phyloP scores from a whole-genome alignment of 805 yeast species.

The Starmera caribaea region DNA sequence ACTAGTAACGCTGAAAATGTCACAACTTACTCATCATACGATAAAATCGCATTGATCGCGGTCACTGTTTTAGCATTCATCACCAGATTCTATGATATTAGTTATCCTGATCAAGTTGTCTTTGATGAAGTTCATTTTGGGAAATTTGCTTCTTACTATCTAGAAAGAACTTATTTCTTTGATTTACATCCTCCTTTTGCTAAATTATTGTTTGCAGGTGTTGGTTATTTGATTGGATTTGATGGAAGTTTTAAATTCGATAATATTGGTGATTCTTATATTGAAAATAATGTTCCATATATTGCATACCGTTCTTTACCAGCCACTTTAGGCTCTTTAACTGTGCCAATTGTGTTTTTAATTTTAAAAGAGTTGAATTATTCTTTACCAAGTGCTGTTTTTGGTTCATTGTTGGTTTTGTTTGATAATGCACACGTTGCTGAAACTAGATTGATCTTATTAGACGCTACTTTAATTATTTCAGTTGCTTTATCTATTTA shows the following conservation, averaged over 20 bases:
- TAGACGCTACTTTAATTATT: slow-evolving; percentile 83
- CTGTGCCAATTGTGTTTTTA: slow-evolving; percentile 74
- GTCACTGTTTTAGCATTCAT: slow-evolving; percentile 62
- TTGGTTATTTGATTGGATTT: slow-evolving; percentile 84
- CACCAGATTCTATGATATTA: slow-evolving; percentile 52
- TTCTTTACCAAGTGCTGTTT: slow-evolving; percentile 66
- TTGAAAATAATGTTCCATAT: slow-evolving; percentile 74
- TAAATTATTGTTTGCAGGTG: slow-evolving; percentile 80
- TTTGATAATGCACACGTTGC: slow-evolving; percentile 87
- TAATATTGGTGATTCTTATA: slow-evolving; percentile 75
- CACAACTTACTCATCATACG: slow-evolving; percentile 5
- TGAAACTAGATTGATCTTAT: slow-evolving; percentile 81
- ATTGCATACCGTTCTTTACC: slow-evolving; percentile 71
- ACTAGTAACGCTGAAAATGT: background rate
- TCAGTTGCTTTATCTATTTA: slow-evolving; percentile 77
- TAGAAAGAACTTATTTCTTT: slow-evolving; percentile 86
- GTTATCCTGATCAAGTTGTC: slow-evolving; percentile 66
- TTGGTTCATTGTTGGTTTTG: slow-evolving; percentile 67
- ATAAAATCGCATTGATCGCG: slow-evolving; percentile 39
- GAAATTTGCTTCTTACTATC: slow-evolving; percentile 74
- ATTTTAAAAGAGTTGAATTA: slow-evolving; percentile 83
- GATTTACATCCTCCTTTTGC: slow-evolving; percentile 99
- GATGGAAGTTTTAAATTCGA: slow-evolving; percentile 91
- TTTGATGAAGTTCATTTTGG: slow-evolving; percentile 88
- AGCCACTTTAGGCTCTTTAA: slow-evolving; percentile 73